Evolutionary conservation across 1,284 basidiomycete species (phyloP).

Genomic region (Pseudozyma pruni): DNA sequence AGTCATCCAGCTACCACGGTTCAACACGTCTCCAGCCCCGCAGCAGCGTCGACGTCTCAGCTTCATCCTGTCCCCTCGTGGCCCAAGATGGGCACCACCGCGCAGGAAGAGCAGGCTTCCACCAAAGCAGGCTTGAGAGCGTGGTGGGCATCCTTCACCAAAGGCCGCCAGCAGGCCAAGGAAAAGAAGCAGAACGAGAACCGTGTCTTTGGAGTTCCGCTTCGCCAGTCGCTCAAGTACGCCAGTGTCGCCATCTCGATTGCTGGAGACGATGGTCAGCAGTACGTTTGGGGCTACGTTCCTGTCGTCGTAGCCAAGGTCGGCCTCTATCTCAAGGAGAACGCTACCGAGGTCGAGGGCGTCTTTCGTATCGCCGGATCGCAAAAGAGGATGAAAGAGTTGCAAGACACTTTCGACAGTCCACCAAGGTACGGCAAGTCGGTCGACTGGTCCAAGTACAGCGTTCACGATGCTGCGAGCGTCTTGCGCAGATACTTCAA

Average conservation of each 20-base stretch:
- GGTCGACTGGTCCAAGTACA: constrained; percentile 90
- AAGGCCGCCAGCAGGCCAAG: constrained; percentile 40
- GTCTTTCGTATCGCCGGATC: constrained; percentile 81
- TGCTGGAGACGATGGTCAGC: constrained; percentile 72
- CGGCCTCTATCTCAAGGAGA: constrained; percentile 72
- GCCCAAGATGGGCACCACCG: constrained; percentile 27
- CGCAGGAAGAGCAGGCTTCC: constrained; percentile 51
- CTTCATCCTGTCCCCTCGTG: constrained; percentile 43
- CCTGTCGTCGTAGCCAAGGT: constrained; percentile 98
- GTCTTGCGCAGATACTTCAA: constrained; percentile 95
- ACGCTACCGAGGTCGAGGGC: constrained; percentile 87
- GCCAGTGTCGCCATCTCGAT: constrained; percentile 95
- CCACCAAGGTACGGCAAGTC: constrained; percentile 91
- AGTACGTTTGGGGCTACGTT: constrained; percentile 76
- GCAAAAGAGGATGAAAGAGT: constrained; percentile 93
- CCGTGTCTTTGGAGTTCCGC: constrained; percentile 81
- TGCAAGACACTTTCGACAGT: constrained; percentile 88
- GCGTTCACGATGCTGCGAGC: constrained; percentile 94
- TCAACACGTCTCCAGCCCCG: constrained; percentile 22
- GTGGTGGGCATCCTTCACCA: constrained; percentile 62
- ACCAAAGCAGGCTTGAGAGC: constrained; percentile 55
- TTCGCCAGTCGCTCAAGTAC: constrained; percentile 83
- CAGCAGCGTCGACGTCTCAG: constrained; percentile 38
- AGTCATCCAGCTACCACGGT: constrained; percentile 26
- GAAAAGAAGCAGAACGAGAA: constrained; percentile 42